Evolutionary conservation across 768 basidiomycete species (phyloP).

Genomic region (Kwoniella shandongensis): DNA sequence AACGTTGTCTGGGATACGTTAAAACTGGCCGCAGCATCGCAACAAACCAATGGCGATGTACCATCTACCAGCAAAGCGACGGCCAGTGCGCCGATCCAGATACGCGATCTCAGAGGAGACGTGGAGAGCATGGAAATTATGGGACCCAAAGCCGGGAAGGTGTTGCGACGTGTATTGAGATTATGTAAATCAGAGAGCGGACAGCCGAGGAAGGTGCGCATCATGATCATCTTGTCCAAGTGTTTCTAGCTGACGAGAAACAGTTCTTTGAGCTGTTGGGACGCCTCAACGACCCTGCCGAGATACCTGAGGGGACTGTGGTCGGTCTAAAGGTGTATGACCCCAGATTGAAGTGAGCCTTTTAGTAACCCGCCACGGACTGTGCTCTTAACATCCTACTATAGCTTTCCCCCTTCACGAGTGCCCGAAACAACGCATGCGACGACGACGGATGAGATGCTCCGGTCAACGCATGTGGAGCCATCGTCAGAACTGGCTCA

Average conservation of each 20-base stretch:
- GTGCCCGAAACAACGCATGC: constrained; percentile 60
- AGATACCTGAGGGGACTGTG: constrained; percentile 71
- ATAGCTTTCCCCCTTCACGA: constrained; percentile 76
- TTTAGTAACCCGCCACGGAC: constrained; percentile 1
- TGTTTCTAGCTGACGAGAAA: constrained; percentile 3
- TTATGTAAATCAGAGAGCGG: constrained; percentile 38
- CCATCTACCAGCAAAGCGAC: constrained; percentile 4
- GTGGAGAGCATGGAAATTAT: constrained; percentile 83
- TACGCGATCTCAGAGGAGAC: constrained; percentile 69
- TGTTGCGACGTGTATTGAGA: constrained; percentile 57
- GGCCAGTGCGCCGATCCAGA: constrained; percentile 57
- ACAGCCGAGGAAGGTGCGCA: constrained; percentile 14
- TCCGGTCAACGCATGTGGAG: constrained; percentile 6
- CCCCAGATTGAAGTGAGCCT: constrained; percentile 80
- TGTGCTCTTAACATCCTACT: neutral
- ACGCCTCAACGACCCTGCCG: constrained; percentile 65
- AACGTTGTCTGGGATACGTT: constrained; percentile 58
- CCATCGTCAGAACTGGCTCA: constrained; percentile 65
- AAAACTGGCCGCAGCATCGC: constrained; percentile 59
- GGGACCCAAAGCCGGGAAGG: constrained; percentile 78
- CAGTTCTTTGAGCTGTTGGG: constrained; percentile 71
- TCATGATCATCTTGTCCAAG: too few relatives aligned
- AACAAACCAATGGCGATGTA: constrained; percentile 44
- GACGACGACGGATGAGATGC: constrained; percentile 35
- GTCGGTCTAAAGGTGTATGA: constrained; percentile 79